These are phyloP conservation scores for Flaveria sonorensis DNA, from an alignment of 129 eudicot species.

Conservation along the genomic window DNA sequence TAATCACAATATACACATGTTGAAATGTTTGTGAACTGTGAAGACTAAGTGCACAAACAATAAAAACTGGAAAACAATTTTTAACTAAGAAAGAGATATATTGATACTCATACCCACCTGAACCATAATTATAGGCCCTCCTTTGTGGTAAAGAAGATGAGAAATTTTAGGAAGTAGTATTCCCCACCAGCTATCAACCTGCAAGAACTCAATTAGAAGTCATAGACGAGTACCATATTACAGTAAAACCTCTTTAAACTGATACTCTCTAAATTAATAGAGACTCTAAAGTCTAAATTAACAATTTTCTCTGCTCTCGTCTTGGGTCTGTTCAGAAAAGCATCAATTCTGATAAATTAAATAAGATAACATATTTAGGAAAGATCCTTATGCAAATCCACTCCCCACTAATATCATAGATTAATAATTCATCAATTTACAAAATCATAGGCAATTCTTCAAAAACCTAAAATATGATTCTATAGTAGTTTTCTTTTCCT, in stretches of 20 bases:
- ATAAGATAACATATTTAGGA: not conserved
- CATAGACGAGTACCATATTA: not conserved
- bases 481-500: not conserved
- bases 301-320: not conserved
- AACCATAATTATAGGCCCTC: conserved; percentile 92
- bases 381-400: not conserved
- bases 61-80: not conserved
- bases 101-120: conserved; percentile 53
- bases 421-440: not conserved
- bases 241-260: not conserved
- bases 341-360: not conserved
- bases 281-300: not conserved
- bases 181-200: conserved; percentile 95
- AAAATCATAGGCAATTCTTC: not conserved
- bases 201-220: conserved; percentile 24
- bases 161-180: conserved; percentile 67
- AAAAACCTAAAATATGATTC: not conserved
- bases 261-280: not conserved
- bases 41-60: conserved; percentile 13
- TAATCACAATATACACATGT: conserved; percentile 19
- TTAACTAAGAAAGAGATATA: not conserved
- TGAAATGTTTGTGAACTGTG: conserved; percentile 20
- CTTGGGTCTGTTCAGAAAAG: not conserved
- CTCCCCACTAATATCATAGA: not conserved
- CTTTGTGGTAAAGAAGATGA: conserved; percentile 82